Conservation (phyloP, 179 eudicot genomes). For the Amaranthus tricolor region DNA sequence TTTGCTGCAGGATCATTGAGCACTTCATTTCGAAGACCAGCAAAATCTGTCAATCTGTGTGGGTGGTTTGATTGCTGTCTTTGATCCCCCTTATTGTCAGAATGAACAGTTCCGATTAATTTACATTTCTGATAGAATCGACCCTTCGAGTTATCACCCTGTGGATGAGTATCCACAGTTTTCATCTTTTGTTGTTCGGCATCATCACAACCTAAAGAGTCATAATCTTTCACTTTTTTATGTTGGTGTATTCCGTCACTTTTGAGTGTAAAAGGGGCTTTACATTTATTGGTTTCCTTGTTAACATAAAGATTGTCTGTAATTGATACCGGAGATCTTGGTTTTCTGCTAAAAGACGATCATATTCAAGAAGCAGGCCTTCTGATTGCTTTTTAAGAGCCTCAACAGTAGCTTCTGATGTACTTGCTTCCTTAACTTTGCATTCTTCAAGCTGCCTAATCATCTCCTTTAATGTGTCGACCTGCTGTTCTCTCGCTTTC, state of each 20-base stretch:
- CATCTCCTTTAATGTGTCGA: no score
- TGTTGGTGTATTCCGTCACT: conserved; percentile 14
- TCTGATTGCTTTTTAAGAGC: no score
- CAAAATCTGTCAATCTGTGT: conserved; percentile 24
- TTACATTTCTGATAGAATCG: conserved; percentile 7
- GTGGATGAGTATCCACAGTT: background rate
- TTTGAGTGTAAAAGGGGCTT: conserved; percentile 5
- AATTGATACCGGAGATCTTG: no score
- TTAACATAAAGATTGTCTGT: conserved; percentile 10
- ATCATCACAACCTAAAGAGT: conserved; percentile 16
- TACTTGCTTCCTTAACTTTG: no score
- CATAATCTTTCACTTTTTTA: conserved; percentile 13
- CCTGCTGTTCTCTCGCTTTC: no score
- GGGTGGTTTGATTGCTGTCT: conserved; percentile 20
- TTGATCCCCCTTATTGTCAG: conserved; percentile 24
- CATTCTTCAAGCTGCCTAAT: no score
- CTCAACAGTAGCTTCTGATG: no score
- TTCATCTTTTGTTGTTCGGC: conserved; percentile 19
- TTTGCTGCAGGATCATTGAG: conserved; percentile 26
- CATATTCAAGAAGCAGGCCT: no score
- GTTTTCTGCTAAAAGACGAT: no score
- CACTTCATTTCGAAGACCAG: conserved; percentile 12
- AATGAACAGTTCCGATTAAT: conserved; percentile 11
- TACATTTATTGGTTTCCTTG: conserved; percentile 25
- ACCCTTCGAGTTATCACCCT: background rate